Conservation (phyloP, 2,329 filamentous ascomycete genomes). For the Xylariaceae sp. region DNA sequence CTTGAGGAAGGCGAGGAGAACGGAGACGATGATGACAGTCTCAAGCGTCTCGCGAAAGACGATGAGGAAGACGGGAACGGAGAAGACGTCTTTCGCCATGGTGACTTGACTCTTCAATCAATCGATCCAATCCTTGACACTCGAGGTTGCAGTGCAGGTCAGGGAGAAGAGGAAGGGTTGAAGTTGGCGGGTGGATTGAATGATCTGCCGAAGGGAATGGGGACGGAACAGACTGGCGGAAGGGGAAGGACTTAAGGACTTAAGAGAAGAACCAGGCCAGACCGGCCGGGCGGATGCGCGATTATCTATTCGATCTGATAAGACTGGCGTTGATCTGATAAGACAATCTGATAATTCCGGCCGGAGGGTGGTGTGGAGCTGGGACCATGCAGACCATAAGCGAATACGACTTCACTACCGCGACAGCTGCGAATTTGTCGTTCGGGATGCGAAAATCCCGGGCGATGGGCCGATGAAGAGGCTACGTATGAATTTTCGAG, state of each 20-base stretch:
- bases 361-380: constrained; percentile 12
- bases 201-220: background rate
- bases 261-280: background rate
- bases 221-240: background rate
- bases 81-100: constrained; percentile 29
- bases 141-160: background rate
- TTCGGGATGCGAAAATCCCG: background rate
- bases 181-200: background rate
- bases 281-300: background rate
- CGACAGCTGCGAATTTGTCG: background rate
- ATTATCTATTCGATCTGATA: constrained; percentile 23
- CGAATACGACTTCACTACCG: constrained; percentile 4
- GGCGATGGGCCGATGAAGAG: background rate
- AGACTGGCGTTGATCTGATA: constrained; percentile 11
- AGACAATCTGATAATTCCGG: constrained; percentile 7
- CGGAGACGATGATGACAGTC: constrained; percentile 77
- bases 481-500: background rate
- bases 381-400: background rate
- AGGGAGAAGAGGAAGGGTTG: background rate
- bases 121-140: background rate
- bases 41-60: constrained; percentile 82
- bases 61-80: constrained; percentile 67
- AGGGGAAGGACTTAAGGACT: background rate
- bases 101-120: constrained; percentile 8
- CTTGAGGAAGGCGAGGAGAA: constrained; percentile 81